Conservation (phyloP, 345 rosid genomes). For the Pelargonium nanum region DNA sequence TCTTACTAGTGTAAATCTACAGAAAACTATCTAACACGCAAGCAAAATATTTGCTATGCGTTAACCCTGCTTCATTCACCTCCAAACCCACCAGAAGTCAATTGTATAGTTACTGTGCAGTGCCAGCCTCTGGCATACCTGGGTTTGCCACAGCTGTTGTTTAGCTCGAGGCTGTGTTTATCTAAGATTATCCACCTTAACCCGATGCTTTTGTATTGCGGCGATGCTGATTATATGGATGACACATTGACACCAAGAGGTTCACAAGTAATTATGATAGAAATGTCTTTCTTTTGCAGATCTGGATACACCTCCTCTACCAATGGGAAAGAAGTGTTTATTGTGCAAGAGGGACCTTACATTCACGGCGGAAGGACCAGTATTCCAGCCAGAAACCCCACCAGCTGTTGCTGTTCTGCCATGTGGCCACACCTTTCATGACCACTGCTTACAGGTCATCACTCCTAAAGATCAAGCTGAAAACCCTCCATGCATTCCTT, state of each 20-base stretch:
- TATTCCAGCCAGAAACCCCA: constrained; percentile 10
- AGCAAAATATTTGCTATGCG: too few relatives aligned
- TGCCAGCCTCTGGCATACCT: too few relatives aligned
- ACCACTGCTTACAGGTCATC: constrained; percentile 21
- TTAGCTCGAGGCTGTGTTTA: too few relatives aligned
- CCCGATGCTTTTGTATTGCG: too few relatives aligned
- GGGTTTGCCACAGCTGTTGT: too few relatives aligned
- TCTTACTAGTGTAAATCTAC: too few relatives aligned
- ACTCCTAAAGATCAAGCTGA: constrained; percentile 17
- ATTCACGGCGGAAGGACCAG: constrained; percentile 20
- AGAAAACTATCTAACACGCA: too few relatives aligned
- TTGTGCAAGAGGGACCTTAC: constrained; percentile 38
- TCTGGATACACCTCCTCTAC: constrained; percentile 8
- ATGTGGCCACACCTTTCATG: constrained; percentile 41
- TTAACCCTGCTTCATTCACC: too few relatives aligned
- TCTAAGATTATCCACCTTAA: too few relatives aligned
- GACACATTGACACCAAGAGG: neutral
- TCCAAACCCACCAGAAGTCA: too few relatives aligned
- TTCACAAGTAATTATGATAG: neutral
- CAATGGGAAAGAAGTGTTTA: constrained; percentile 20
- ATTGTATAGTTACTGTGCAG: too few relatives aligned
- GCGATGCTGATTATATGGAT: neutral
- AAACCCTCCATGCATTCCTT: constrained; percentile 32
- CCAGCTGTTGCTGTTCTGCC: constrained; percentile 30
- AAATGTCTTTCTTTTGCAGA: constrained; percentile 13